A percentile compares a stretch with the other conserved stretches of the same genome.
phyloP scores from a whole-genome alignment of 2,329 filamentous ascomycete species.

The Colletotrichum magnum region DNA sequence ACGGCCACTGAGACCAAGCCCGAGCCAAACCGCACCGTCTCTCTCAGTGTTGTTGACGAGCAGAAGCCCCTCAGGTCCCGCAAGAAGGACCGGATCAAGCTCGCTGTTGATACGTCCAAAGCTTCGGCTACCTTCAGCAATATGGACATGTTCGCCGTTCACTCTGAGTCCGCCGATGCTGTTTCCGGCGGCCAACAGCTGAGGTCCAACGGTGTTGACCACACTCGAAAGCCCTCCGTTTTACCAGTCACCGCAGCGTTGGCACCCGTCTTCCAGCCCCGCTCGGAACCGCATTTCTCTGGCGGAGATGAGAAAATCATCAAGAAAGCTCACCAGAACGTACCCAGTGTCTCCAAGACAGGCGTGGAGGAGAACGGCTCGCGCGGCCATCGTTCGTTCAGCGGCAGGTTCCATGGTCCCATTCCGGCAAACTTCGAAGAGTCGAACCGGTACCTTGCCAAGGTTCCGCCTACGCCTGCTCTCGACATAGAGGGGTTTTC shows the following conservation, averaged over 20 bases:
- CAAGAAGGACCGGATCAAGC: conserved; percentile 29
- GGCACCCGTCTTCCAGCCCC: conserved; percentile 65
- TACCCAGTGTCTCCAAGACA: conserved; percentile 43
- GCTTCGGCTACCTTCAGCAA: conserved; percentile 27
- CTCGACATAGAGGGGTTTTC: conserved; percentile 26
- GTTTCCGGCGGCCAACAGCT: background rate
- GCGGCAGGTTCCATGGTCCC: conserved; percentile 19
- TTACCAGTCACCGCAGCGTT: conserved; percentile 63
- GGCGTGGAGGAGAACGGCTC: conserved; percentile 1
- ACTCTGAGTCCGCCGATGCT: conserved; percentile 1
- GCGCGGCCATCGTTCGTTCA: background rate
- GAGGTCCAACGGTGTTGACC: background rate
- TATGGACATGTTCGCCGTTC: background rate
- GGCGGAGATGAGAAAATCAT: conserved; percentile 37
- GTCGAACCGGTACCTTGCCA: conserved; percentile 13
- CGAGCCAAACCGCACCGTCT: background rate
- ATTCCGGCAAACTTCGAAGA: conserved; percentile 30
- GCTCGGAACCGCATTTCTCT: conserved; percentile 38
- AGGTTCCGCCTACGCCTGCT: conserved; percentile 38
- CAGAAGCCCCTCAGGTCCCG: conserved; percentile 11
- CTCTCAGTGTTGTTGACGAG: background rate
- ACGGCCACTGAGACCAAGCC: background rate
- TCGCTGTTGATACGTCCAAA: conserved; percentile 30
- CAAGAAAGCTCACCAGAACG: conserved; percentile 42
- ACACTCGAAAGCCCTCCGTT: conserved; percentile 49